Evolutionary conservation across 75 land plant species (phyloP), one percentile per base, ranked within the genome.

Genomic region (Cryptomeria japonica): DNA sequence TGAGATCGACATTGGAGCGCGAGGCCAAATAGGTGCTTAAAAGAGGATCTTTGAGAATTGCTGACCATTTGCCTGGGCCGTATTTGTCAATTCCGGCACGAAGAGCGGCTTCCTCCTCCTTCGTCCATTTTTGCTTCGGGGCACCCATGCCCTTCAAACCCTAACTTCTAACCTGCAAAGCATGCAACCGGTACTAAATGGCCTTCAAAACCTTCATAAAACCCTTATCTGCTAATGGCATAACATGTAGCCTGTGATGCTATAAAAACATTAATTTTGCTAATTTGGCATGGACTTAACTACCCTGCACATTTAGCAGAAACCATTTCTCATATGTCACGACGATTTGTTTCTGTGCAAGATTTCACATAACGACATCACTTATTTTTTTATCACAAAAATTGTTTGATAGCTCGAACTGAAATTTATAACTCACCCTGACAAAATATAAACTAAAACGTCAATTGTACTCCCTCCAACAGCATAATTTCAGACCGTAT

Each of bases 61-160:
- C 91, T 39, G 91, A 89, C 95, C 95, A 94, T 86, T 93, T 91
- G 2, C 95, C 95, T 3, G 95, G 83, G 19, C 95, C 95, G 88
- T 93, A 90, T 86, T 94, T 94, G 8, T 84, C 79, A 2, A 94
- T 89, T 22, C 94, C 95, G 64, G 91, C 88, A 9, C 85, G 58
- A 11, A 94, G 87, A 10, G 95, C 95, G 6, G 86, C 90, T 55
- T 93, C 94, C 84, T 94, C 95, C 58, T 92, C 95, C 42, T 90
- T 6, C n/a, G 95, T 94, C 95, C 95, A 94, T 46, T 94, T 94
- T 85, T 89, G 95, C 89, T 94, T 94, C 80, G 89, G 93, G 12
- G 93, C 93, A 34, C 94, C 94, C 93, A 93, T 92, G 58, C 22
- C 31, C 64, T 84, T 73, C 77, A 73, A 73, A 32, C 77, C 77